phyloP scores from a whole-genome alignment of 208 protist species.

The Trypanosoma theileri region DNA sequence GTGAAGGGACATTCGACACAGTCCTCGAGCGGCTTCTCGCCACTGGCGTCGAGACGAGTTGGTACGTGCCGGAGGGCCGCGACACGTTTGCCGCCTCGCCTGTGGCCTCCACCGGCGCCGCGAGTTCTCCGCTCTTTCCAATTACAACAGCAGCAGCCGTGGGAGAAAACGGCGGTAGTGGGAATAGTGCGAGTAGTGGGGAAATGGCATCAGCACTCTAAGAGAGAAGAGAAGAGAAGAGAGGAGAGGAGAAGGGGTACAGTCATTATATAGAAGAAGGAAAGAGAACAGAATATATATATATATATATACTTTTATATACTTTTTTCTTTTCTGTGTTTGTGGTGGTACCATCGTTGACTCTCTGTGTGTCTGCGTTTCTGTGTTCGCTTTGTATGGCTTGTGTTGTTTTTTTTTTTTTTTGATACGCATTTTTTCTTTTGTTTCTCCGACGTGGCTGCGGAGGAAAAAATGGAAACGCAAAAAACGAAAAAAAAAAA shows the following conservation, averaged over 20 bases:
- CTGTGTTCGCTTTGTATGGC: too few relatives aligned
- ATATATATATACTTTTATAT: too few relatives aligned
- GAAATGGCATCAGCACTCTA: background rate
- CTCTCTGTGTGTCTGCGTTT: too few relatives aligned
- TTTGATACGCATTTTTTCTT: too few relatives aligned
- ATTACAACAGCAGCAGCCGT: background rate
- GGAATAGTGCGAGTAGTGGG: background rate
- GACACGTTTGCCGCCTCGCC: constrained; percentile 53
- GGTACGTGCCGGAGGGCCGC: constrained; percentile 81
- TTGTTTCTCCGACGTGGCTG: too few relatives aligned
- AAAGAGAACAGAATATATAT: too few relatives aligned
- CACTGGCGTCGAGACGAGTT: constrained; percentile 88
- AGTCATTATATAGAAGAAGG: background rate
- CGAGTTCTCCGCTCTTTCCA: constrained; percentile 59
- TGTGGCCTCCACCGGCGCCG: constrained; percentile 38
- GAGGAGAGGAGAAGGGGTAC: background rate
- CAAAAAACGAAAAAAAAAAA: too few relatives aligned
- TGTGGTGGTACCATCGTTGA: too few relatives aligned
- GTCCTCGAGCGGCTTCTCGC: constrained; percentile 83
- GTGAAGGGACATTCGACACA: constrained; percentile 73
- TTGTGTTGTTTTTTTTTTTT: too few relatives aligned
- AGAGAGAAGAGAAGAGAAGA: background rate
- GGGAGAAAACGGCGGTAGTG: background rate
- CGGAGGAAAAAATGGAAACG: too few relatives aligned
- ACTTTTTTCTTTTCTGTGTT: background rate